A percentile compares a stretch with the other conserved stretches of the same genome.
These are phyloP conservation scores for Sporisorium reilianum DNA, from an alignment of 1,284 basidiomycete species.

Conservation along the genomic window DNA sequence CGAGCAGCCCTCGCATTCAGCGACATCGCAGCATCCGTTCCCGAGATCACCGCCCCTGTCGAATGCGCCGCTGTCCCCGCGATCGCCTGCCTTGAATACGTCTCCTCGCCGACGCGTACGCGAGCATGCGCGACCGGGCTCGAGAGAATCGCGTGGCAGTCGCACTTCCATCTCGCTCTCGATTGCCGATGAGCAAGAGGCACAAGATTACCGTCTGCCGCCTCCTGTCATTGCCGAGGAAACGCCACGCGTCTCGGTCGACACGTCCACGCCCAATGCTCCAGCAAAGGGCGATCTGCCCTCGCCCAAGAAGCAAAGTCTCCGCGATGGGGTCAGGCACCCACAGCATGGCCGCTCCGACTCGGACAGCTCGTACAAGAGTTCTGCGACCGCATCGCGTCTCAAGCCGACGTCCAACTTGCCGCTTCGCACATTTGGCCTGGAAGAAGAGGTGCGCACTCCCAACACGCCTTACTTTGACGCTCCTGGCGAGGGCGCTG, in stretches of 20 bases:
- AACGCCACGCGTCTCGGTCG: conserved; percentile 30
- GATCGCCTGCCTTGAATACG: conserved; percentile 18
- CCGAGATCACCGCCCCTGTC: conserved; percentile 29
- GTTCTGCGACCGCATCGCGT: conserved; percentile 14
- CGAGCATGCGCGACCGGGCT: conserved; percentile 18
- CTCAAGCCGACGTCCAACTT: conserved; percentile 12
- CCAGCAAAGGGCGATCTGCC: neutral
- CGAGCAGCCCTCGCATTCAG: neutral
- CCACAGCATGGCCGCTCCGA: conserved; percentile 45
- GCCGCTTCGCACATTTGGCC: conserved; percentile 14
- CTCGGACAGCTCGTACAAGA: conserved; percentile 51
- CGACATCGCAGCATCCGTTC: conserved; percentile 18
- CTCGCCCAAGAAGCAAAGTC: conserved; percentile 11
- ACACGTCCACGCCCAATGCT: conserved; percentile 1
- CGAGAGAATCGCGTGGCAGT: conserved; percentile 27
- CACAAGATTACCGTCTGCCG: conserved; percentile 17
- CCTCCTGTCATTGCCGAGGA: conserved; percentile 32
- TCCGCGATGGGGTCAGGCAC: conserved; percentile 7
- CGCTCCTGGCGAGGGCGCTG: conserved; percentile 24
- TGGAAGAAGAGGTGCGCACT: conserved; percentile 51
- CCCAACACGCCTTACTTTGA: conserved; percentile 61
- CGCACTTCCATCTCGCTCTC: conserved; percentile 39
- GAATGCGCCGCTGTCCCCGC: conserved; percentile 20
- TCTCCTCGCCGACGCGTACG: conserved; percentile 27
- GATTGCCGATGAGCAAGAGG: conserved; percentile 48